Evolutionary conservation across 2,329 filamentous ascomycete genomes (phyloP), one percentile per base, ranked within the genome.

Genomic region (Clathrospora elynae): DNA sequence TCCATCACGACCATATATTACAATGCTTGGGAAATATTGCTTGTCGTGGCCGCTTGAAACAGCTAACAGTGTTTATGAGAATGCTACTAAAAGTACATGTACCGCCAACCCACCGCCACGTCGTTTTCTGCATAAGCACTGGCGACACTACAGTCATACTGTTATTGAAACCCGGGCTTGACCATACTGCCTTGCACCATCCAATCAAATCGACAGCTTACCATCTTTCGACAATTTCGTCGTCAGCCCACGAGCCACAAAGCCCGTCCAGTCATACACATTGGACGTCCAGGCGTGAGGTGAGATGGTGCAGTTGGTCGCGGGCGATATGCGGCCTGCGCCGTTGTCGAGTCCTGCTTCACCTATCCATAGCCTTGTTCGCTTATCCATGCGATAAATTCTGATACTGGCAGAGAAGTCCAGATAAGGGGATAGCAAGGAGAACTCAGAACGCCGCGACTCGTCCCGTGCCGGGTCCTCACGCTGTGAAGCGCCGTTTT

Each of bases 61-160:
- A 30, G 23, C 40, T 35, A 36, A 42, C 28, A 33, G 37, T 34
- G 50, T 63, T 53, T 56, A 56, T 63, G 62, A 51, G 56, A 68
- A 67, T 58, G 57, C 49, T 60, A 56, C 42, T 65, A 62, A 51
- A 64, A 62, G 55, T 67, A 66, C 63, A 66, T 40, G 19, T 53
- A 42, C 45, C 51, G 38, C 50, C 52, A 33, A 40, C 38, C 33
- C 22, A 36, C 29, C 25, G 16, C 38, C 38, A 25, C 31, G 29
- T 19, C 19, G 25, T 10, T 29, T 29, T 23, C 40, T 35, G 20
- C 35, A 18, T 12, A 13, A 31, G 31, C 17, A 16, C 30, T 22
- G 10, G 14, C 23, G 24, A 33, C 16, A 19, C 26, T 6, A 23
- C 38, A 37, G 26, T 32, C 22, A 17, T 36, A 16, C 22, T 33